Base-by-base conservation (phyloP, 176 grass and related monocot species). In the Aegilops sharonensis region DNA sequence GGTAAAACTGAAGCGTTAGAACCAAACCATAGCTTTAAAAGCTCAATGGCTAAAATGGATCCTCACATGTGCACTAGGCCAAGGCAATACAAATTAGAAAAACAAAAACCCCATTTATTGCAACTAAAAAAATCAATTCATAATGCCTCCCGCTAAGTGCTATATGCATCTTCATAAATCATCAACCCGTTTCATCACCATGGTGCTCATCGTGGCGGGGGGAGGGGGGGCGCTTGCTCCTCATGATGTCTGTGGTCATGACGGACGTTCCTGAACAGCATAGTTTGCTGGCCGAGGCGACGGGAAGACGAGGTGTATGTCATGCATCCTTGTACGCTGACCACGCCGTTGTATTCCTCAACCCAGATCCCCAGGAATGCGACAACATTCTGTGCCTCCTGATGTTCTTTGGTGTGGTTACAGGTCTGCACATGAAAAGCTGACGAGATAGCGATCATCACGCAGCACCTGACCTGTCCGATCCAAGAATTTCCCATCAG, bases 1-100 rank as follows among this genome's bases (percentile, higher is more conserved):
- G 48, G 83, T 83, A 69, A 88, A 85, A 82, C 45, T 7, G 11
- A 69, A 69, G 18, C 23, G 30, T 82, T 68, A 75, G 64, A 65
- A 59, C 15, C 17, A 81, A 52, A 54, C 9, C 32, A 35, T 50
- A 81, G 64, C 24, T 81, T 40, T 48, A 64, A 32, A 40, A 47
- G 71, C 71, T 65, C 35, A 31, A 24, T 25, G 5, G 21, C 24
- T 80, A 66, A 52, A 48, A 48, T 67, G 24, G 14, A 45, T 42
- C 62, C 18, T 81, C 25, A 81, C 18, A 29, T 81, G 63, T 68
- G 18, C 79, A 68, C 32, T 64, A 64, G 79, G 25, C 40, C 63
- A 52, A 81, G 42, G 47, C 11, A 81, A 13, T 68, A 68, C 40
- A 52, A 81, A 27, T 81, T 32, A 35, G 10, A 81, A 81, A 68